These are phyloP conservation scores for Xylaria bambusicola DNA, from an alignment of 495 filamentous ascomycete genomes.

Conservation along the genomic window DNA sequence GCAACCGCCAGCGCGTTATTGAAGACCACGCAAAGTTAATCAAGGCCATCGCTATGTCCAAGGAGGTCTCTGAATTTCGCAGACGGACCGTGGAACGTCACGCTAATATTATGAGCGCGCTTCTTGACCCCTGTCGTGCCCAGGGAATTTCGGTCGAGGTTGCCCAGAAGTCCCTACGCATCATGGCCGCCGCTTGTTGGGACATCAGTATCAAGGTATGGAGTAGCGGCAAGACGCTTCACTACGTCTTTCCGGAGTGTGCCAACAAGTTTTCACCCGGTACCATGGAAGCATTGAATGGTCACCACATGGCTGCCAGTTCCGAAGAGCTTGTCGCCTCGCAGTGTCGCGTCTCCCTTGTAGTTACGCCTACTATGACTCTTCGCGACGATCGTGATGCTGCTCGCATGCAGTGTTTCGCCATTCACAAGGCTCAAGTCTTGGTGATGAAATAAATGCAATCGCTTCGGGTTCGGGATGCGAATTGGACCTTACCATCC, in stretches of 20 bases:
- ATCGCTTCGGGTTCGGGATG: neutral
- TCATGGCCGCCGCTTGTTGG: conserved; percentile 28
- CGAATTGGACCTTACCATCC: neutral
- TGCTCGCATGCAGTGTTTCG: conserved; percentile 20
- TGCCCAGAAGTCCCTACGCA: conserved; percentile 12
- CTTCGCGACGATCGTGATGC: conserved; percentile 38
- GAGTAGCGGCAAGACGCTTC: conserved; percentile 36
- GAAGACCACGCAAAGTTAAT: conserved; percentile 27
- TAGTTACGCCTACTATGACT: conserved; percentile 37
- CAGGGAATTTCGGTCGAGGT: conserved; percentile 12
- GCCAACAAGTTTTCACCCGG: conserved; percentile 26
- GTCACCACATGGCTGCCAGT: conserved; percentile 10
- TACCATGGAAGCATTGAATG: conserved; percentile 34
- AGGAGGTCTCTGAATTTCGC: conserved; percentile 13
- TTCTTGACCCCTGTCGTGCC: conserved; percentile 26
- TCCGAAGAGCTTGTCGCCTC: conserved; percentile 30
- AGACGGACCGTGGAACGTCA: conserved; percentile 20
- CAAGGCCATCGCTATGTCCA: conserved; percentile 15
- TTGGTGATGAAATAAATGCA: conserved; percentile 29
- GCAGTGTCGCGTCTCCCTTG: conserved; percentile 37
- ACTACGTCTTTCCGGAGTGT: conserved; percentile 37
- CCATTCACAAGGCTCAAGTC: conserved; percentile 34
- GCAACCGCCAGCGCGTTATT: conserved; percentile 24
- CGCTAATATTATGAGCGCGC: conserved; percentile 18
- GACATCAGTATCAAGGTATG: conserved; percentile 37